These are phyloP conservation scores for Microstegium vimineum DNA, from an alignment of 176 grass and related monocot species.

Conservation along the genomic window DNA sequence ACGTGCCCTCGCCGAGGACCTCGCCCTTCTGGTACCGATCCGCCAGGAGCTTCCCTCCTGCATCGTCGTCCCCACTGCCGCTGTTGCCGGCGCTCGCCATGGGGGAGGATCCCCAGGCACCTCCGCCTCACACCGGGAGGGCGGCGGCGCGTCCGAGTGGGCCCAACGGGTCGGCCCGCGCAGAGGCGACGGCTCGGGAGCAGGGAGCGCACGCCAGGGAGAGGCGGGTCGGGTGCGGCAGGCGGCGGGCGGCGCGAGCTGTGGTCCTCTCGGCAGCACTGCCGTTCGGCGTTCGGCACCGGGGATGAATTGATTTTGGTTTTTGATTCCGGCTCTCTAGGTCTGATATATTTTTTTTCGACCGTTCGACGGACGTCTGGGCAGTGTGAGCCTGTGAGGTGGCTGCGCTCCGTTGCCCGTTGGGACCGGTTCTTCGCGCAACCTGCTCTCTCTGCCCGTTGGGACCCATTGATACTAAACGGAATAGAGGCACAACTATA, in stretches of 20 bases:
- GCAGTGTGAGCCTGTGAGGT: not conserved
- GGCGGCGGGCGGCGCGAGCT: conserved; percentile 17
- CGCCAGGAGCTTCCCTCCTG: conserved; percentile 55
- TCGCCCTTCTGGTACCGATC: conserved; percentile 88
- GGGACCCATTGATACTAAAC: too few relatives aligned
- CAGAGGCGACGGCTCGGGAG: not conserved
- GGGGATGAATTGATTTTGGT: conserved; percentile 13
- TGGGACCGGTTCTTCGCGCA: not conserved
- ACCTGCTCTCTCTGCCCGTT: not conserved
- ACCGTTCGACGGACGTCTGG: conserved; percentile 9
- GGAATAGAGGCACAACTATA: too few relatives aligned
- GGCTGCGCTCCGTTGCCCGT: not conserved
- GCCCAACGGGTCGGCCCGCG: not conserved
- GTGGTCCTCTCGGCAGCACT: conserved; percentile 6
- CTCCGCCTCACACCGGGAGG: not conserved
- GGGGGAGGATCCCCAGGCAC: not conserved
- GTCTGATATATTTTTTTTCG: not conserved
- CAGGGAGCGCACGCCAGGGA: not conserved
- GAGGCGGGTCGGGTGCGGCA: not conserved
- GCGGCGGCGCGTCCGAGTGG: not conserved
- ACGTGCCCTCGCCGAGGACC: conserved; percentile 85
- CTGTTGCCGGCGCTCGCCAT: conserved; percentile 41
- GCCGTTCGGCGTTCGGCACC: conserved; percentile 9
- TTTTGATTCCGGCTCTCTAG: conserved; percentile 2
- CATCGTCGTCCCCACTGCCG: conserved; percentile 48